Conservation (phyloP, 2,329 filamentous ascomycete species). For the Exophiala dermatitidis region DNA sequence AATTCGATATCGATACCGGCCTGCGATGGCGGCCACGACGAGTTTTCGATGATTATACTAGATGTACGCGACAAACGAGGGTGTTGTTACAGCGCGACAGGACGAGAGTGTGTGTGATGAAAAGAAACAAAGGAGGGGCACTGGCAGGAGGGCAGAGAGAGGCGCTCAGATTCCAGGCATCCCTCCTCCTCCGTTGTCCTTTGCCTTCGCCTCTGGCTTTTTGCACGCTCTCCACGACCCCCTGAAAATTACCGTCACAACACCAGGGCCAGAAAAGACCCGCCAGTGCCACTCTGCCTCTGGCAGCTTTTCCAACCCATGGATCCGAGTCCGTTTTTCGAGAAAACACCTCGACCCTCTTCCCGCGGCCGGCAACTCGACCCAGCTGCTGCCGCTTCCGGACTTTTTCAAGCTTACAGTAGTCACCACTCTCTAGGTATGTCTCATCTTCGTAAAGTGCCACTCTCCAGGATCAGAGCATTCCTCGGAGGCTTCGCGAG, state of each 20-base stretch:
- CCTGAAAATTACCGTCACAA: slow-evolving; percentile 14
- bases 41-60: slow-evolving; percentile 6
- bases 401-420: neutral
- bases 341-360: slow-evolving; percentile 7
- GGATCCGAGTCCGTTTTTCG: neutral
- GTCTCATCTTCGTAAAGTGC: neutral
- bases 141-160: neutral
- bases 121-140: slow-evolving; percentile 17
- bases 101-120: slow-evolving; percentile 7
- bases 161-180: slow-evolving; percentile 7
- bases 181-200: slow-evolving; percentile 1
- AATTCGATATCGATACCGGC: neutral
- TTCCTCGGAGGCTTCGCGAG: no score
- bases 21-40: neutral
- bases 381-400: slow-evolving; percentile 4
- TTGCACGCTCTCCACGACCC: slow-evolving; percentile 6
- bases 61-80: slow-evolving; percentile 5
- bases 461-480: no score
- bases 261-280: slow-evolving; percentile 1
- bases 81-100: slow-evolving; percentile 4
- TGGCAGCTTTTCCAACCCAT: neutral
- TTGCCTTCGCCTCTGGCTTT: slow-evolving; percentile 30
- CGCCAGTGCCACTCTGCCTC: slow-evolving; percentile 4
- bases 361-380: neutral
- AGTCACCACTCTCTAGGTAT: neutral